Evolutionary conservation across 2,329 filamentous ascomycete genomes (phyloP).

Genomic region (Phaeosphaeriaceae sp.): DNA sequence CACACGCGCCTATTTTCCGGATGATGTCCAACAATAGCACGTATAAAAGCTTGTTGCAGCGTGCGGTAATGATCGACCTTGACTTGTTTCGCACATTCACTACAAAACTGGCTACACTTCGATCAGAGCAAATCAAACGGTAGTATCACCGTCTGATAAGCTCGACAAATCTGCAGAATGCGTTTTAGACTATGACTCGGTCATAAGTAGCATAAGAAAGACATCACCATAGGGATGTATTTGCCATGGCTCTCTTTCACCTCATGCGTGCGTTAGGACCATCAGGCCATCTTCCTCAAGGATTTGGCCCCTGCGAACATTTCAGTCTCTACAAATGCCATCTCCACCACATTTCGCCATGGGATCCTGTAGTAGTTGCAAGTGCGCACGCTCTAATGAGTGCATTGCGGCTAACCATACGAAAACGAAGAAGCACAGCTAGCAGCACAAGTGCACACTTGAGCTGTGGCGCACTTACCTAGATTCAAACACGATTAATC

Average conservation of each 20-base stretch:
- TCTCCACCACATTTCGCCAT: no score
- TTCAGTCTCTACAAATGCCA: no score
- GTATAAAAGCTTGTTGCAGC: neutral
- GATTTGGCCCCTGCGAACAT: no score
- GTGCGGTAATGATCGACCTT: neutral
- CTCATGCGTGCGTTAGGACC: no score
- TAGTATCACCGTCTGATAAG: neutral
- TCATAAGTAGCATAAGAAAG: neutral
- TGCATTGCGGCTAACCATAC: no score
- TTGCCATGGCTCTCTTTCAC: neutral
- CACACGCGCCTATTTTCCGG: neutral
- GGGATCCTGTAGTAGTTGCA: no score
- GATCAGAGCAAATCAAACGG: neutral
- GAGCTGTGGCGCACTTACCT: no score
- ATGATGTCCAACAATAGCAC: neutral
- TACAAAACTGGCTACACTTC: neutral
- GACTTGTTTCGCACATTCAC: neutral
- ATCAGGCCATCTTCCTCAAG: no score
- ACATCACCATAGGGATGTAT: neutral
- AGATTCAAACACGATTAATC: no score
- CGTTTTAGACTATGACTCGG: neutral
- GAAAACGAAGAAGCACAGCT: no score
- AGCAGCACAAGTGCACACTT: no score
- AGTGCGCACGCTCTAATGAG: no score
- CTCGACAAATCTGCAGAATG: neutral